Evolutionary conservation across 306 rosid genomes (phyloP).

Genomic region (Malus domestica): ASM211411v1 NC_041798.1:26466001-26466500

Average conservation of each 20-base stretch:
- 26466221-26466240: slow-evolving; percentile 6
- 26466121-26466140: neutral
- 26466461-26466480: slow-evolving; percentile 24
- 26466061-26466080: slow-evolving; percentile 24
- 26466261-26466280: slow-evolving; percentile 18
- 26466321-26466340: neutral
- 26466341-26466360: neutral
- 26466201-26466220: slow-evolving; percentile 1
- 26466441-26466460: slow-evolving; percentile 29
- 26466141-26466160: neutral
- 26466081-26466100: slow-evolving; percentile 21
- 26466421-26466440: slow-evolving; percentile 31
- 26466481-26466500: slow-evolving; percentile 19
- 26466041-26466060: slow-evolving; percentile 3
- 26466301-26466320: slow-evolving; percentile 23
- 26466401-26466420: neutral
- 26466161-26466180: slow-evolving; percentile 6
- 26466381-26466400: no score
- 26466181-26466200: slow-evolving; percentile 9
- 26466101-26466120: slow-evolving; percentile 20
- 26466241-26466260: slow-evolving; percentile 13
- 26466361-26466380: neutral
- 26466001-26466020: slow-evolving; percentile 20
- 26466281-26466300: slow-evolving; percentile 4
- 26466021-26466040: slow-evolving; percentile 25